Evolutionary conservation across 768 basidiomycete species (phyloP), one percentile per base, ranked within the genome.

Genomic region (Calocera viscosa): DNA sequence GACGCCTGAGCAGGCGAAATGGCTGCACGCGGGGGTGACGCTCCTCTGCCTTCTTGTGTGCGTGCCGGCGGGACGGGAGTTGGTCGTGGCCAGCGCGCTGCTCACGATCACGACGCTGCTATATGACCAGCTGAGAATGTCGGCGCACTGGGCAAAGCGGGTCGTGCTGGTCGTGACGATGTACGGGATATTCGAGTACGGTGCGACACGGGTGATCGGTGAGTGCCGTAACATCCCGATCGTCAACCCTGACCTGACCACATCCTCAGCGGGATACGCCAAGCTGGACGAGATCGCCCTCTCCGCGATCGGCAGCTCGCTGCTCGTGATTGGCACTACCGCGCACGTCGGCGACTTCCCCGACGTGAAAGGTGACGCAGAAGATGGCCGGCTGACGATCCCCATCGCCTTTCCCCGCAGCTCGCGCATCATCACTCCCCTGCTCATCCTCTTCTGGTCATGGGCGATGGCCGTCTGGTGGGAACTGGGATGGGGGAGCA

Each of bases 181-280:
- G 40, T 77, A 78, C 30, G 76, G 75, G 0, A 77, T 74, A 39
- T 72, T 77, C 32, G 78, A 79, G 67, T 69, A 76, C 1, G 81
- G 80, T 0, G 73, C 78, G 0, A 78, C 77, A 2, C 69, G 80
- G 49, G 71, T 75, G 22, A 77, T 79, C 63, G 72, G 80, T 81
- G 68, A 1, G 76, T 66, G 67, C 40, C 39, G 39, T n/a, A n/a
- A n/a, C n/a, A n/a, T n/a, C n/a, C n/a, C n/a, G n/a, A n/a, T n/a
- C n/a, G n/a, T n/a, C n/a, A n/a, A n/a, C n/a, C n/a, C n/a, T n/a
- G 5, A 8, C 5, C 43, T 47, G 43, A 47, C 43, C 19, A 40
- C 39, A 3, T 47, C 7, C 24, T 47, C 35, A 47, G 43, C 43
- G 3, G 43, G 43, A 19, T 47, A 47, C 43, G 43, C 43, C 19